Conservation (phyloP, 331 rosid species). For the Quercus phellos region DNA sequence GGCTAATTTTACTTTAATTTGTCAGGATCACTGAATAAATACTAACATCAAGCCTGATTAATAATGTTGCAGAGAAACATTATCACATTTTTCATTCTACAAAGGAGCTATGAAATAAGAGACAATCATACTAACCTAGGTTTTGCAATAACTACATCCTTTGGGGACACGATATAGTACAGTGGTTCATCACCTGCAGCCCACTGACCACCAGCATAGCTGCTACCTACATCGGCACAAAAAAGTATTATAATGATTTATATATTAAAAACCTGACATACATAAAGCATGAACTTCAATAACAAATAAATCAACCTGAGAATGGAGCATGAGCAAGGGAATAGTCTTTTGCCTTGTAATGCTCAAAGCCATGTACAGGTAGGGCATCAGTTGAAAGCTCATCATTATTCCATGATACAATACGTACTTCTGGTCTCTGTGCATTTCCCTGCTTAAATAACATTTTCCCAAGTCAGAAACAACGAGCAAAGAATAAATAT, state of each 20-base stretch:
- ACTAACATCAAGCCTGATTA: not conserved
- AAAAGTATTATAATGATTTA: constrained; percentile 24
- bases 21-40: not conserved
- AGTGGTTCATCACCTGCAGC: constrained; percentile 96
- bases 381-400: constrained; percentile 95
- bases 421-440: constrained; percentile 90
- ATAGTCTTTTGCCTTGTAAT: constrained; percentile 96
- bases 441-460: constrained; percentile 86
- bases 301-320: constrained; percentile 72
- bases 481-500: not conserved
- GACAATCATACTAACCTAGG: constrained; percentile 66
- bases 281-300: constrained; percentile 26
- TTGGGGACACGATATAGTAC: constrained; percentile 91
- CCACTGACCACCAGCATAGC: constrained; percentile 99
- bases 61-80: not conserved
- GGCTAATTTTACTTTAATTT: not conserved
- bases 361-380: constrained; percentile 95
- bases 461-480: constrained; percentile 22
- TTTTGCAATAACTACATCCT: constrained; percentile 94
- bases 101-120: not conserved
- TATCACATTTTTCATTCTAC: not conserved
- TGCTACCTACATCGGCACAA: constrained; percentile 76
- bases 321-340: constrained; percentile 98
- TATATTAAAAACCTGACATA: constrained; percentile 20
- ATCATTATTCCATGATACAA: constrained; percentile 89